Conservation (phyloP, 106 monocot species). For the Apostasia ramifera region DNA sequence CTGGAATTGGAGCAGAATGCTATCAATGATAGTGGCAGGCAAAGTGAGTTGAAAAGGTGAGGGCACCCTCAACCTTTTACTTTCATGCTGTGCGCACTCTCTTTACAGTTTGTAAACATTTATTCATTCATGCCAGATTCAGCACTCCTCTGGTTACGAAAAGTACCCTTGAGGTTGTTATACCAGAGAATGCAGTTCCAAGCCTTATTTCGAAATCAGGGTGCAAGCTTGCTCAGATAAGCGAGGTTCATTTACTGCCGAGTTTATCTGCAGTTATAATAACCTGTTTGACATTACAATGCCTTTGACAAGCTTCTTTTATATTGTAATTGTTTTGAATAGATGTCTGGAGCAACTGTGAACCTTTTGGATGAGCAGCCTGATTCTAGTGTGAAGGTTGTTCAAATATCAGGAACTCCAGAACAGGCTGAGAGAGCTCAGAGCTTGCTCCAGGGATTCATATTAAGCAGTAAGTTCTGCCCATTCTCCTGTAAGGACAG, state of each 20-base stretch:
- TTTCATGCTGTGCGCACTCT: neutral
- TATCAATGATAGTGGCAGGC: constrained; percentile 50
- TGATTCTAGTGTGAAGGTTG: constrained; percentile 54
- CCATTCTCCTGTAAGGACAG: neutral
- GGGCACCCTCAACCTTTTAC: neutral
- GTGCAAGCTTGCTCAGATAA: constrained; percentile 85
- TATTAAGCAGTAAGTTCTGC: constrained; percentile 78
- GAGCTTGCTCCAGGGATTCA: constrained; percentile 92
- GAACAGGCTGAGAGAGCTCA: constrained; percentile 93
- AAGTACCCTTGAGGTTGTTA: constrained; percentile 74
- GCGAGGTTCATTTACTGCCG: constrained; percentile 42
- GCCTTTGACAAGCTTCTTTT: neutral
- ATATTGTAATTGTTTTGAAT: constrained; percentile 9
- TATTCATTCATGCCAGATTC: constrained; percentile 27
- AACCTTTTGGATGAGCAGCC: constrained; percentile 58
- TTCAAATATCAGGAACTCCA: constrained; percentile 86
- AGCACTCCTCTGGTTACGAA: constrained; percentile 50
- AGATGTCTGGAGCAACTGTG: constrained; percentile 93
- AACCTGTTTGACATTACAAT: neutral
- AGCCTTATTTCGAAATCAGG: constrained; percentile 77
- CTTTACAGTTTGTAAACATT: neutral
- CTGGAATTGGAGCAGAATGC: constrained; percentile 53
- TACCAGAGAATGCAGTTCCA: constrained; percentile 70
- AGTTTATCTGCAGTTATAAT: neutral
- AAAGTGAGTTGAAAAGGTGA: constrained; percentile 54